Evolutionary conservation across 345 rosid genomes (phyloP).

Genomic region (Eucalyptus pauciflora): DNA sequence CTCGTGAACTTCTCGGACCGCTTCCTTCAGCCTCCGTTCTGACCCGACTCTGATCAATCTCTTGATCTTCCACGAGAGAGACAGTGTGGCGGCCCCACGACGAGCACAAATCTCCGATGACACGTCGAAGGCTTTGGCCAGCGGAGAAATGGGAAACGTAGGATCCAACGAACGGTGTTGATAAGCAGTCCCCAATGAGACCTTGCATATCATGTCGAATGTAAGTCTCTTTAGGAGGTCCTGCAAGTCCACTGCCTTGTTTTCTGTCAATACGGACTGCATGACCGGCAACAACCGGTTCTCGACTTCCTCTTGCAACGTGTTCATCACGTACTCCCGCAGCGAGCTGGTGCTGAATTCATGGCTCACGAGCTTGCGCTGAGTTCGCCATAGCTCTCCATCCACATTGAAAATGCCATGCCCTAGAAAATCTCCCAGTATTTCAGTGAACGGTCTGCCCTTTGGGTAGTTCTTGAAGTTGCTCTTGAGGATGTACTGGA

Average conservation of each 20-base stretch:
- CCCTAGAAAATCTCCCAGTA: slow-evolving; percentile 77
- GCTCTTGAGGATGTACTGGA: slow-evolving; percentile 66
- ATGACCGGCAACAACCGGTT: slow-evolving; percentile 30
- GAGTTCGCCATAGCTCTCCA: slow-evolving; percentile 44
- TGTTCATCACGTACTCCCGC: slow-evolving; percentile 17
- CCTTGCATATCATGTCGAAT: slow-evolving; percentile 31
- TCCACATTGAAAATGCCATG: slow-evolving; percentile 65
- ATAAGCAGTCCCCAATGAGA: slow-evolving; percentile 31
- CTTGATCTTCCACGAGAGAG: slow-evolving; percentile 56
- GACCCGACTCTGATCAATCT: slow-evolving; percentile 39
- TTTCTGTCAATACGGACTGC: slow-evolving; percentile 12
- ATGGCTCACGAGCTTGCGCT: slow-evolving; percentile 44
- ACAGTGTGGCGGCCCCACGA: slow-evolving; percentile 41
- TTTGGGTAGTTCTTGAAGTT: slow-evolving; percentile 84
- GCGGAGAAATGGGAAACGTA: slow-evolving; percentile 8
- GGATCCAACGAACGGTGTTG: slow-evolving; percentile 23
- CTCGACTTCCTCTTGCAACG: slow-evolving; percentile 27
- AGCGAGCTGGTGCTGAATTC: slow-evolving; percentile 34
- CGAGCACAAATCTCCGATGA: slow-evolving; percentile 46
- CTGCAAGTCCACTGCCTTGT: slow-evolving; percentile 34
- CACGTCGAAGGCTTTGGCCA: slow-evolving; percentile 37
- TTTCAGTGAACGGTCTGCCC: slow-evolving; percentile 80
- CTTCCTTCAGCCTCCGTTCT: slow-evolving; percentile 36
- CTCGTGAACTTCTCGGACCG: slow-evolving; percentile 19
- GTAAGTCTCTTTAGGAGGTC: slow-evolving; percentile 42